Evolutionary conservation across 2,329 filamentous ascomycete species (phyloP).

Genomic region (Hypocreales sp.): DNA sequence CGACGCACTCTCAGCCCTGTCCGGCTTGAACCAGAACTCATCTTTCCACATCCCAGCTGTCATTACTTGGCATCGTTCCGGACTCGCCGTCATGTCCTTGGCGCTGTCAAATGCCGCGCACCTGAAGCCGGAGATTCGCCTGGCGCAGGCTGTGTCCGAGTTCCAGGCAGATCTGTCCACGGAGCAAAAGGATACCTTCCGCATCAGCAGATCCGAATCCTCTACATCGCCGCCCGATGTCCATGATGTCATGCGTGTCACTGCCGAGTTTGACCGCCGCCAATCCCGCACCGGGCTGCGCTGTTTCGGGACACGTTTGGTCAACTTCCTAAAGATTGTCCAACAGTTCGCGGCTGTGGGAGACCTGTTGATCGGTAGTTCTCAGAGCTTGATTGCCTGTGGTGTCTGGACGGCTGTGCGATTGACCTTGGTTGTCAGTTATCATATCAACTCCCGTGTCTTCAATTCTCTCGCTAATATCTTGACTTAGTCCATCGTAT

Average conservation of each 20-base stretch:
- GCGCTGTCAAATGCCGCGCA: background rate
- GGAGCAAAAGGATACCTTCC: conserved; percentile 18
- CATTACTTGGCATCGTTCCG: no score
- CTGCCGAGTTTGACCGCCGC: conserved; percentile 18
- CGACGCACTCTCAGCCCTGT: no score
- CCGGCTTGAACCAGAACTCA: no score
- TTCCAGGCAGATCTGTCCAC: conserved; percentile 20
- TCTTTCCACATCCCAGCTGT: no score
- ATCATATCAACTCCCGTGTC: background rate
- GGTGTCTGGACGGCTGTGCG: conserved; percentile 28
- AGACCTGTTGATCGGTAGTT: conserved; percentile 19
- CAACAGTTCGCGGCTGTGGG: conserved; percentile 28
- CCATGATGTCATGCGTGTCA: conserved; percentile 23
- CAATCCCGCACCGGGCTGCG: conserved; percentile 7
- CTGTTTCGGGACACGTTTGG: conserved; percentile 24
- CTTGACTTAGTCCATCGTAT: conserved; percentile 12
- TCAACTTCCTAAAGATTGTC: conserved; percentile 21
- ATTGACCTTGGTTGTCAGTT: conserved; percentile 22
- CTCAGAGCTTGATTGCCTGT: conserved; percentile 27
- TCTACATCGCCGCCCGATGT: conserved; percentile 10
- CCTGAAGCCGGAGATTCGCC: conserved; percentile 19
- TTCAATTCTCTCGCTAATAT: background rate
- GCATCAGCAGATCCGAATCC: conserved; percentile 6
- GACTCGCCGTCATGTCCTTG: background rate
- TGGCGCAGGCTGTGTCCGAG: conserved; percentile 22